phyloP scores from a whole-genome alignment of 257 asterid species.

The Eucommia ulmoides region DNA sequence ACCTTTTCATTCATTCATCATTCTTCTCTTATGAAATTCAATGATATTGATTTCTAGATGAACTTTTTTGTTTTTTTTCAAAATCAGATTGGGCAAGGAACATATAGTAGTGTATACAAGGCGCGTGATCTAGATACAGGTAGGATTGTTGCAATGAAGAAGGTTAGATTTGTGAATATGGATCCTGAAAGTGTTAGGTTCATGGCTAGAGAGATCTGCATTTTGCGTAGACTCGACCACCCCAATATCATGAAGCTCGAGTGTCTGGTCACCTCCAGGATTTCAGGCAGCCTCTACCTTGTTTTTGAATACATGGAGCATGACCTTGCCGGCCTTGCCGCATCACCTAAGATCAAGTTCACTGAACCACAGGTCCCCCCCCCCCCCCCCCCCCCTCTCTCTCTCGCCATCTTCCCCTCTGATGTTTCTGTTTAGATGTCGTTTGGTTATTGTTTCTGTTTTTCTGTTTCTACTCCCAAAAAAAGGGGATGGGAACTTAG shows the following conservation, averaged over 20 bases:
- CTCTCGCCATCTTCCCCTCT: no score
- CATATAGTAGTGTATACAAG: constrained; percentile 90
- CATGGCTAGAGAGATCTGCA: constrained; percentile 87
- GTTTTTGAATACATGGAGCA: constrained; percentile 97
- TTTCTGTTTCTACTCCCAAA: no score
- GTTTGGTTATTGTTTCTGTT: no score
- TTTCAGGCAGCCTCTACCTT: constrained; percentile 80
- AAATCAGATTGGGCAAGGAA: constrained; percentile 92
- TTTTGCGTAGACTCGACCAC: constrained; percentile 72
- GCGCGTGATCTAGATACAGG: constrained; percentile 70
- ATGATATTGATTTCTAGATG: no score
- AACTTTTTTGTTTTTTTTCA: no score
- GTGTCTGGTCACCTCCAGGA: constrained; percentile 63
- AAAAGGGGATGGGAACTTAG: no score
- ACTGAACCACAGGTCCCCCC: constrained; percentile 67
- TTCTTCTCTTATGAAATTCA: no score
- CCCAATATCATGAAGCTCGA: constrained; percentile 91
- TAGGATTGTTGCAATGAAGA: constrained; percentile 82
- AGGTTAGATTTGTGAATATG: constrained; percentile 79
- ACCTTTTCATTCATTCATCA: no score
- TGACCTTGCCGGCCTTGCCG: constrained; percentile 85
- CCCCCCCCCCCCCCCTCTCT: no score
- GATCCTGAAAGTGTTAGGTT: constrained; percentile 94
- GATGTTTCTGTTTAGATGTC: no score
- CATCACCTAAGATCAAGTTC: constrained; percentile 51